Conservation (phyloP, 1,284 basidiomycete species). For the Microbotryum intermedium region DNA sequence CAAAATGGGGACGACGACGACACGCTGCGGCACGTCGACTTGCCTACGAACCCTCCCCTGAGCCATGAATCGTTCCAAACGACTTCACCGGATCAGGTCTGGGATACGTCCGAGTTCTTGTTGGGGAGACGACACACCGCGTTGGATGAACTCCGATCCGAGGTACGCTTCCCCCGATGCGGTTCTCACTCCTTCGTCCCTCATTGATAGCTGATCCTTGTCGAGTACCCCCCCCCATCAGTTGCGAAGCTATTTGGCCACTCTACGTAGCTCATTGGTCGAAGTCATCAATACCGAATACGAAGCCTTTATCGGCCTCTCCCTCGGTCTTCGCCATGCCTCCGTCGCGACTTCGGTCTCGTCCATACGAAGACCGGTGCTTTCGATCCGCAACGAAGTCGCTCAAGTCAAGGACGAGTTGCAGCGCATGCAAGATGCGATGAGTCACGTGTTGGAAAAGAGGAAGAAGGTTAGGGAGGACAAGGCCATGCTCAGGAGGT, state of each 20-base stretch:
- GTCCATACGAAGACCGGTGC: constrained; percentile 26
- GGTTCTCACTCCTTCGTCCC: background rate
- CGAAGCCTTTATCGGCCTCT: constrained; percentile 87
- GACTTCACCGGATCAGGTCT: background rate
- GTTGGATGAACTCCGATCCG: constrained; percentile 24
- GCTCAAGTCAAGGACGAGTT: constrained; percentile 47
- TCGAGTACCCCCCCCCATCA: constrained; percentile 38
- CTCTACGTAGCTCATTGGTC: constrained; percentile 83
- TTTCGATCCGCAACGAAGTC: constrained; percentile 55
- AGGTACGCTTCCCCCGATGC: constrained; percentile 4
- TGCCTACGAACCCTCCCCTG: constrained; percentile 13
- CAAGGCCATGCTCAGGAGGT: constrained; percentile 50
- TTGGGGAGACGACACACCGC: constrained; percentile 20
- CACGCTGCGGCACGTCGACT: constrained; percentile 13
- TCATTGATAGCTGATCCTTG: background rate
- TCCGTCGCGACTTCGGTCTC: constrained; percentile 17
- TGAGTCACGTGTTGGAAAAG: constrained; percentile 65
- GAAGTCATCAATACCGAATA: constrained; percentile 96
- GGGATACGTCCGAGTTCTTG: constrained; percentile 22
- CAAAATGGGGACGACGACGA: background rate
- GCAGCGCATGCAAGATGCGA: constrained; percentile 52
- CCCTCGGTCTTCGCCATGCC: constrained; percentile 28
- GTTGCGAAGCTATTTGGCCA: constrained; percentile 70
- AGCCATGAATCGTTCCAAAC: constrained; percentile 7
- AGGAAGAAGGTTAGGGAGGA: constrained; percentile 68